A percentile compares a stretch with the other conserved stretches of the same genome.
phyloP scores from a whole-genome alignment of 495 filamentous ascomycete genomes.

The Terfezia claveryi region DNA sequence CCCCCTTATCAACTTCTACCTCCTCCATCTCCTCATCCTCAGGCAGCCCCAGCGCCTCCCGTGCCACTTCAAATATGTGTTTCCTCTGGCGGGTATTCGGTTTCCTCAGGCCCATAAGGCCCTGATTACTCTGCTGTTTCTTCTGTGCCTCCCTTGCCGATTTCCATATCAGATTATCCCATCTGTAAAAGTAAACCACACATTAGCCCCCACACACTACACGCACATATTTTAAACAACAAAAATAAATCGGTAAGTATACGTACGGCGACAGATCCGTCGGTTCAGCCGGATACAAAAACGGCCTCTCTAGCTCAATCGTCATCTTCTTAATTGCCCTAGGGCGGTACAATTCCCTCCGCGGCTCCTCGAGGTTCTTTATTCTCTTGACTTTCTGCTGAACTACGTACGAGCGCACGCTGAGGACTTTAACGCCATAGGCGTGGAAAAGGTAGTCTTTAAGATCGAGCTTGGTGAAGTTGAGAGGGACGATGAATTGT shows the following conservation, averaged over 20 bases:
- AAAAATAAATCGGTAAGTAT: background rate
- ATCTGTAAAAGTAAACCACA: slow-evolving; percentile 22
- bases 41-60: slow-evolving; percentile 28
- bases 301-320: slow-evolving; percentile 60
- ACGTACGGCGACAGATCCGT: slow-evolving; percentile 34
- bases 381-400: slow-evolving; percentile 36
- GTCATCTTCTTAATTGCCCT: slow-evolving; percentile 69
- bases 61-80: slow-evolving; percentile 31
- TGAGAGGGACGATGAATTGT: slow-evolving; percentile 64
- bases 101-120: slow-evolving; percentile 17
- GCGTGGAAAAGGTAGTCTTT: slow-evolving; percentile 66
- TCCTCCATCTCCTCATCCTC: slow-evolving; percentile 21
- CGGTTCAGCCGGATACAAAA: slow-evolving; percentile 56
- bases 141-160: slow-evolving; percentile 20
- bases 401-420: slow-evolving; percentile 61
- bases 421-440: slow-evolving; percentile 45
- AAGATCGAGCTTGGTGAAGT: slow-evolving; percentile 76
- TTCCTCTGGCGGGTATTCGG: slow-evolving; percentile 17
- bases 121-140: slow-evolving; percentile 10
- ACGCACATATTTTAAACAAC: background rate
- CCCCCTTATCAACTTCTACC: slow-evolving; percentile 18
- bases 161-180: slow-evolving; percentile 28
- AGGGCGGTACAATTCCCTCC: slow-evolving; percentile 34
- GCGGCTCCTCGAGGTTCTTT: slow-evolving; percentile 23
- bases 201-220: slow-evolving; percentile 3